Evolutionary conservation across 2,329 filamentous ascomycete species (phyloP).

Genomic region (Fusarium algeriense): DNA sequence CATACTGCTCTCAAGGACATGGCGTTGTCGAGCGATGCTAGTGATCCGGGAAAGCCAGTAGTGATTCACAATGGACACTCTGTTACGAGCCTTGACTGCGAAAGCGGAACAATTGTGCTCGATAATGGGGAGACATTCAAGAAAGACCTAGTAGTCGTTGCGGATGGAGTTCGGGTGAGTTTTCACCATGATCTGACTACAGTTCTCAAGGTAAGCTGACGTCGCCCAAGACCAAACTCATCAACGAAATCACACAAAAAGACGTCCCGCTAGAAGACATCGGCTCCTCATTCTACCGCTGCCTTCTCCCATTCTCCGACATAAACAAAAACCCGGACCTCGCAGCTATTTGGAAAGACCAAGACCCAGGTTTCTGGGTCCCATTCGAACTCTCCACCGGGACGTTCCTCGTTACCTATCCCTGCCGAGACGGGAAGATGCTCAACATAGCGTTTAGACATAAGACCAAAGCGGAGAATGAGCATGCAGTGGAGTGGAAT

Average conservation of each 20-base stretch:
- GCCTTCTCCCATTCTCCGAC: not conserved
- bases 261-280: not conserved
- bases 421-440: not conserved
- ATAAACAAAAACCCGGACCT: not conserved
- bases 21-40: not conserved
- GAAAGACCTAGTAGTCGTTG: not conserved
- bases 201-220: too few relatives aligned
- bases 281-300: slow-evolving; percentile 10
- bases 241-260: fast-evolving
- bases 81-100: not conserved
- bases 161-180: not conserved
- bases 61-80: not conserved
- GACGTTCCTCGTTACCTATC: not conserved
- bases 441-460: slow-evolving; percentile 4
- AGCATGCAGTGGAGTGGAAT: not conserved
- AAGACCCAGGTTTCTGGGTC: slow-evolving; percentile 9
- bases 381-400: not conserved
- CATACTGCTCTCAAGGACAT: not conserved
- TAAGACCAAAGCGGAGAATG: not conserved
- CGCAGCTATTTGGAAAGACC: not conserved
- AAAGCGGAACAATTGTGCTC: fast-evolving
- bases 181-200: too few relatives aligned
- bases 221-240: not conserved
- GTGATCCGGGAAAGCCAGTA: not conserved
- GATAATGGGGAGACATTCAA: fast-evolving